Evolutionary conservation across 2,329 filamentous ascomycete species (phyloP).

Genomic region (Colletotrichum destructivum): DNA sequence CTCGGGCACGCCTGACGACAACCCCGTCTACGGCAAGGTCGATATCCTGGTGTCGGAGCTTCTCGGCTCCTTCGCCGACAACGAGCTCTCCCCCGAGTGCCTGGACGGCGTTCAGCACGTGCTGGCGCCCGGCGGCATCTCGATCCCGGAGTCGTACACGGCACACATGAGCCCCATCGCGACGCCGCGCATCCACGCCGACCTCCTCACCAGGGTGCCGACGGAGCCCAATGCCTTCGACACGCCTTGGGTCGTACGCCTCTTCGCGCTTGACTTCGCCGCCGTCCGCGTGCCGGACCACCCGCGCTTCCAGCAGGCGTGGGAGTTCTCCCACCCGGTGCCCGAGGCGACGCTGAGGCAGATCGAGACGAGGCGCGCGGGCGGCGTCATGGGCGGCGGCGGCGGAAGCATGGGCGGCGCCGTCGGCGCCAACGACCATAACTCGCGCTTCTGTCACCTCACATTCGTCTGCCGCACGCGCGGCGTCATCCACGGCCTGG

Average conservation of each 20-base stretch:
- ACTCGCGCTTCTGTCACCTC: conserved; percentile 83
- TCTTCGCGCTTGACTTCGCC: conserved; percentile 90
- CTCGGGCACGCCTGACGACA: conserved; percentile 57
- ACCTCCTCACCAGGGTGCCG: conserved; percentile 76
- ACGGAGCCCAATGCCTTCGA: conserved; percentile 83
- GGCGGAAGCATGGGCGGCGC: conserved; percentile 82
- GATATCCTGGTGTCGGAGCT: conserved; percentile 97
- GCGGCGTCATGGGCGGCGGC: conserved; percentile 76
- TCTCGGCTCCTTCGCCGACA: conserved; percentile 95
- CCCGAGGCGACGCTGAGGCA: conserved; percentile 69
- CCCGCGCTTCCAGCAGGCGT: conserved; percentile 80
- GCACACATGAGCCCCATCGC: conserved; percentile 94
- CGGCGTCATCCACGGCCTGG: conserved; percentile 91
- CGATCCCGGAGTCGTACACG: conserved; percentile 93
- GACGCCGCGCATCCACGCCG: conserved; percentile 86
- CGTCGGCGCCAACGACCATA: conserved; percentile 91
- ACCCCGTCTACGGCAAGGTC: conserved; percentile 74
- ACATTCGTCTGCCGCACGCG: conserved; percentile 84
- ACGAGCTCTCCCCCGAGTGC: conserved; percentile 96
- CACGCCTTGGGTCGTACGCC: conserved; percentile 94
- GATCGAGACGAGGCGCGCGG: conserved; percentile 70
- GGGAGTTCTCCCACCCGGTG: conserved; percentile 87
- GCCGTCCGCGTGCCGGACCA: conserved; percentile 69
- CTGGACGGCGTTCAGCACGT: conserved; percentile 96
- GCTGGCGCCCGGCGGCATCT: conserved; percentile 86